phyloP scores from a whole-genome alignment of 257 asterid species.

The Przewalskia tangutica region DNA sequence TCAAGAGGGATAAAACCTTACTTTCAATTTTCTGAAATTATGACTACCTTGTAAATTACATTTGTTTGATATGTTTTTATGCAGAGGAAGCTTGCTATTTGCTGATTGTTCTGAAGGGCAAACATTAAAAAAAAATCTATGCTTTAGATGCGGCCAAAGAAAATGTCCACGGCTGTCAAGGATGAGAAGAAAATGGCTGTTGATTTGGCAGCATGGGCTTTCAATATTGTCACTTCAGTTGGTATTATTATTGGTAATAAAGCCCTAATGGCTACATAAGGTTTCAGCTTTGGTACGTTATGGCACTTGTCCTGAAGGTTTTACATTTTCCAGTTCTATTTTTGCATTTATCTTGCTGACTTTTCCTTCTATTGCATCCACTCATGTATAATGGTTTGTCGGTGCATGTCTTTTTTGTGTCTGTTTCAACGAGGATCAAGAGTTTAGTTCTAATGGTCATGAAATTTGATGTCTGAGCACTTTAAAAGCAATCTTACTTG shows the following conservation, averaged over 20 bases:
- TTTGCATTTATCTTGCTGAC: neutral
- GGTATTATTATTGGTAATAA: slow-evolving; percentile 56
- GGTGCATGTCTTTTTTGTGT: neutral
- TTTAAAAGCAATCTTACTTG: neutral
- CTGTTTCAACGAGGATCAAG: neutral
- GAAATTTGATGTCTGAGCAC: neutral
- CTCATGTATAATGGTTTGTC: neutral
- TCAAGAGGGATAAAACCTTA: neutral
- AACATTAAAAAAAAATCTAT: neutral
- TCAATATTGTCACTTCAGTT: slow-evolving; percentile 58
- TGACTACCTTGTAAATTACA: neutral
- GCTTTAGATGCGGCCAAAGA: slow-evolving; percentile 18
- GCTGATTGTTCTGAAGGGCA: neutral
- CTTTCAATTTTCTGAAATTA: neutral
- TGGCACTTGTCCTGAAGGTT: neutral
- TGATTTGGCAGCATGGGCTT: slow-evolving; percentile 55
- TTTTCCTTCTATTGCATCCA: neutral
- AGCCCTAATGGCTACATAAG: slow-evolving; percentile 56
- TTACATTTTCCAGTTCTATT: neutral
- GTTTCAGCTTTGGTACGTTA: slow-evolving; percentile 46
- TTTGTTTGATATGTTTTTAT: neutral
- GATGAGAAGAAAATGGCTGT: slow-evolving; percentile 37
- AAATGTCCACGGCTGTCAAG: slow-evolving; percentile 37
- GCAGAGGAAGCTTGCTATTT: slow-evolving; percentile 2
- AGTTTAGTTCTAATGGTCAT: neutral